These are phyloP conservation scores for Aureobasidium sp. DNA, from an alignment of 2,329 filamentous ascomycete genomes.

Conservation along the genomic window DNA sequence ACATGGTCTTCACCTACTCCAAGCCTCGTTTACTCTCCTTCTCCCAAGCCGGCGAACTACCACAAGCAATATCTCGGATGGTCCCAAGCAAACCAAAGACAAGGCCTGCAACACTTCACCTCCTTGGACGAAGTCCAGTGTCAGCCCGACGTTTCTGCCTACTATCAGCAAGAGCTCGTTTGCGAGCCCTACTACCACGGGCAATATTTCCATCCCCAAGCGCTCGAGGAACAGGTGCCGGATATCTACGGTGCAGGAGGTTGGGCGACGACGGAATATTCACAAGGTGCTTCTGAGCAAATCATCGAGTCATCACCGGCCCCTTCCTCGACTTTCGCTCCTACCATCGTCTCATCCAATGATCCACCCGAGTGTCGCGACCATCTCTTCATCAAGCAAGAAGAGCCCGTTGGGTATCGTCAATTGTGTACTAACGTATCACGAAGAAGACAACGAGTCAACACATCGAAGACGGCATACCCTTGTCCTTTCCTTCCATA, in stretches of 20 bases:
- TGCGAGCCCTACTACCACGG: not conserved
- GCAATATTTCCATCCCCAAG: not conserved
- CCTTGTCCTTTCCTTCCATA: slow-evolving; percentile 73
- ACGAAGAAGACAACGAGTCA: not conserved
- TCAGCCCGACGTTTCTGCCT: not conserved
- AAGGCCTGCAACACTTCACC: not conserved
- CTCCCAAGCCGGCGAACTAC: not conserved
- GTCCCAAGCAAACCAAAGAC: not conserved
- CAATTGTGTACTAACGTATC: not conserved
- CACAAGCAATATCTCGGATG: not conserved
- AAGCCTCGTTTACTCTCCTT: not conserved
- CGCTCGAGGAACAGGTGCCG: not conserved
- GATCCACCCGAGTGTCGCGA: not conserved
- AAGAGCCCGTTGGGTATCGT: not conserved
- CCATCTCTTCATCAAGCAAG: not conserved
- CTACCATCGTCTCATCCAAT: not conserved
- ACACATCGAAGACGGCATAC: slow-evolving; percentile 41
- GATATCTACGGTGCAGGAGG: not conserved
- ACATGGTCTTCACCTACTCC: slow-evolving; percentile 12
- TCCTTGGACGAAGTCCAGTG: not conserved
- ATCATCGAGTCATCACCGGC: not conserved
- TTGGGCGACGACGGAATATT: not conserved
- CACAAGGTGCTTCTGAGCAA: not conserved
- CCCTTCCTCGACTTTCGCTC: not conserved
- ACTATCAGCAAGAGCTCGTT: not conserved